Conservation (phyloP, 495 filamentous ascomycete species). For the Penicillium ochrochloron region DNA sequence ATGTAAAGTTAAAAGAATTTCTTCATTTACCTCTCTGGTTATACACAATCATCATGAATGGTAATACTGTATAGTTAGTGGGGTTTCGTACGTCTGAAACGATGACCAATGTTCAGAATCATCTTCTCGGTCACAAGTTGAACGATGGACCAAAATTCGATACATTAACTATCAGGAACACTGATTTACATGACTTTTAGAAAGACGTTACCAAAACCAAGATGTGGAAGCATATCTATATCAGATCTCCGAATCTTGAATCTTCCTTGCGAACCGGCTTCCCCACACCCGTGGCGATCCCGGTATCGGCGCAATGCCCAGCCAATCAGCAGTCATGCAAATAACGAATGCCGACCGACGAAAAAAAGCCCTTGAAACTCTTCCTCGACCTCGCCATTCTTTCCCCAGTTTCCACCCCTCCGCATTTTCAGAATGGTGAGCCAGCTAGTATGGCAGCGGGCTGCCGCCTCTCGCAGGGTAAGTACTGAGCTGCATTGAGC, state of each 20-base stretch:
- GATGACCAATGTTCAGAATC: no score
- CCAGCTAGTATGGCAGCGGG: slow-evolving; percentile 42
- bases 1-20: no score
- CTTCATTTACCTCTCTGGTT: no score
- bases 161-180: no score
- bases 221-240: no score
- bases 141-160: no score
- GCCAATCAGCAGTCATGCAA: slow-evolving; percentile 32
- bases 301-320: slow-evolving; percentile 30
- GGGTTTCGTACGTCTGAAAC: no score
- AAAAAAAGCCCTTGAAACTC: slow-evolving; percentile 22
- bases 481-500: slow-evolving; percentile 15
- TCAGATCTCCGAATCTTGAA: neutral
- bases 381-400: slow-evolving; percentile 25
- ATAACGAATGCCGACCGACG: slow-evolving; percentile 27
- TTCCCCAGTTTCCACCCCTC: slow-evolving; percentile 28
- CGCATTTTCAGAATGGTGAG: slow-evolving; percentile 41
- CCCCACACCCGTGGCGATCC: slow-evolving; percentile 24
- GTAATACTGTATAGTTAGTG: no score
- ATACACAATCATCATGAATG: no score
- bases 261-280: slow-evolving; percentile 3
- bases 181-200: no score
- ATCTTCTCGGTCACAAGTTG: no score
- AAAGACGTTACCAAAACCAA: no score
- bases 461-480: slow-evolving; percentile 38